Percentiles rank a stretch among this genome's conserved stretches.
phyloP scores from a whole-genome alignment of 2,329 filamentous ascomycete species.

The Colletotrichum gloeosporioides region DNA sequence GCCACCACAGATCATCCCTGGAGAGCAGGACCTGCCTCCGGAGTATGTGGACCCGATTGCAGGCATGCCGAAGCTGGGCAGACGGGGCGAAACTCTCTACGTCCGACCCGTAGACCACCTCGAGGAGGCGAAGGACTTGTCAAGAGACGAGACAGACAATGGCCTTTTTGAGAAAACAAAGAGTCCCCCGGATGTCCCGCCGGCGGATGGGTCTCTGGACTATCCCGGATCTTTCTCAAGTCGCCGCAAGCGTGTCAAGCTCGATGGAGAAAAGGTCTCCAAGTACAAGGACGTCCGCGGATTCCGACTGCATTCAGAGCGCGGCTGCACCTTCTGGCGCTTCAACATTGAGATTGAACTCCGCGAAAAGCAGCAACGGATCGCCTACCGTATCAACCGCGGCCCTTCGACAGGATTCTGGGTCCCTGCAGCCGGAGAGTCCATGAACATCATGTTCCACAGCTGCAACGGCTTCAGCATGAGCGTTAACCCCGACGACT shows the following conservation, averaged over 20 bases:
- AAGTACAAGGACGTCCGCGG: slow-evolving; percentile 86
- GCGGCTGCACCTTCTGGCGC: slow-evolving; percentile 93
- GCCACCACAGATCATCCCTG: slow-evolving; percentile 72
- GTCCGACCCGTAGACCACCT: slow-evolving; percentile 89
- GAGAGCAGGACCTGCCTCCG: slow-evolving; percentile 69
- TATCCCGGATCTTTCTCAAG: slow-evolving; percentile 58
- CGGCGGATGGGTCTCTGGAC: slow-evolving; percentile 49
- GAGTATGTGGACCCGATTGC: slow-evolving; percentile 91
- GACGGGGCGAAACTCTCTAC: slow-evolving; percentile 85
- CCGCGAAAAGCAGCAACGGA: slow-evolving; percentile 75
- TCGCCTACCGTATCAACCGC: slow-evolving; percentile 94
- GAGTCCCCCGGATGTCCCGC: slow-evolving; percentile 54
- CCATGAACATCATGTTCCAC: slow-evolving; percentile 99
- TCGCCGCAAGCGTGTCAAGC: slow-evolving; percentile 54
- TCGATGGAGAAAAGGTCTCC: slow-evolving; percentile 81
- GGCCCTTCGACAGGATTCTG: slow-evolving; percentile 91
- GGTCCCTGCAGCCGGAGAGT: slow-evolving; percentile 83
- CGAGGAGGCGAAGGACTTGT: slow-evolving; percentile 79
- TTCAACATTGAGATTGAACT: slow-evolving; percentile 96
- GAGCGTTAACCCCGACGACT: slow-evolving; percentile 76
- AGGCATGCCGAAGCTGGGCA: slow-evolving; percentile 83
- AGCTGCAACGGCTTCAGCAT: slow-evolving; percentile 96
- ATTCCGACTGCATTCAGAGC: slow-evolving; percentile 81
- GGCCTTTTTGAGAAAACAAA: slow-evolving; percentile 79
- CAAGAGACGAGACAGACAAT: slow-evolving; percentile 77